A percentile compares a stretch with the other conserved stretches of the same genome.
Evolutionary conservation across 1,139 yeast genomes (phyloP).

Genomic region (Blastobotrys persicus): DNA sequence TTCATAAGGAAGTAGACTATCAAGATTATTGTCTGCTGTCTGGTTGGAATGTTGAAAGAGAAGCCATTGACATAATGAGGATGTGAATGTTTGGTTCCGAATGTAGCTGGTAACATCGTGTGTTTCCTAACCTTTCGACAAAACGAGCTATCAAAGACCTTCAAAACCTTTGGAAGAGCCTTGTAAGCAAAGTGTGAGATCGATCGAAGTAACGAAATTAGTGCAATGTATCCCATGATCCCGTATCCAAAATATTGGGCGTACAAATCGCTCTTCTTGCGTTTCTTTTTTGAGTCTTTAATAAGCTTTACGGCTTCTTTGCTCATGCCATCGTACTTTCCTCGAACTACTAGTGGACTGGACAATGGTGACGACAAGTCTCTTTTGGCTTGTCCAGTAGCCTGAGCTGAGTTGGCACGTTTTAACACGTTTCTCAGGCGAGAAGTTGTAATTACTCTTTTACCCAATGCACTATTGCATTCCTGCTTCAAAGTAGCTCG

Average conservation of each 20-base stretch:
- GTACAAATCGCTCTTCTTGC: neutral
- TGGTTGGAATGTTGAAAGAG: constrained; percentile 52
- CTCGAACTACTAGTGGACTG: neutral
- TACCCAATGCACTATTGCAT: neutral
- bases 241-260: neutral
- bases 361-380: neutral
- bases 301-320: neutral
- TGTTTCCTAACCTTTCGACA: constrained; percentile 43
- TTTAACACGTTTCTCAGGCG: neutral
- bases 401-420: neutral
- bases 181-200: constrained; percentile 15
- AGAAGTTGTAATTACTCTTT: neutral
- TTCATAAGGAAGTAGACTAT: constrained; percentile 45
- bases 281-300: neutral
- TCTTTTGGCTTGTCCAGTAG: neutral
- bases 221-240: constrained; percentile 32
- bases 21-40: constrained; percentile 52
- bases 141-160: constrained; percentile 36
- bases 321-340: neutral
- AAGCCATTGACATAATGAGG: constrained; percentile 33
- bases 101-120: constrained; percentile 50
- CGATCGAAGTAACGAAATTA: constrained; percentile 26
- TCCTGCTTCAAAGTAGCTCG: neutral
- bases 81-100: constrained; percentile 44
- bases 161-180: constrained; percentile 38